Evolutionary conservation across 2,329 filamentous ascomycete genomes (phyloP), one percentile per base, ranked within the genome.

Genomic region (Lachnellula suecica): DNA sequence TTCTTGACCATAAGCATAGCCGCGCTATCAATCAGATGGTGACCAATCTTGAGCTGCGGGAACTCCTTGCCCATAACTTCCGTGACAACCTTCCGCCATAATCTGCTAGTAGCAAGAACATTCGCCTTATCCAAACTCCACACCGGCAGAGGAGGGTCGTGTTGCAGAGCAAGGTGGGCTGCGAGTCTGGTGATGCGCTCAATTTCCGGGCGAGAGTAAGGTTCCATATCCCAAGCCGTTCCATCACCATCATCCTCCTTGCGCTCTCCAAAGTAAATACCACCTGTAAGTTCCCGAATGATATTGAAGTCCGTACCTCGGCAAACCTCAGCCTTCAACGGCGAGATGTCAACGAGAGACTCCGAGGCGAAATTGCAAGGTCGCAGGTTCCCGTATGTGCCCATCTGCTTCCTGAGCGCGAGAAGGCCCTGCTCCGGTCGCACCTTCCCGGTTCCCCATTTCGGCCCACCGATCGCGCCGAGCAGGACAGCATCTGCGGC

Each of bases 1-100:
- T 92, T 93, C 85, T 96, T 97, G 68, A 97, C 83, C 88, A 97
- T 91, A 63, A 97, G 78, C 92, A 97, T 97, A 60, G 93, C 93
- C n/a, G 93, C 93, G 51, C 85, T 90, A 75, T 97, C 93, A 68
- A 97, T 96, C 46, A 97, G 81, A 70, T 97, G 92, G 71, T 96
- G 93, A 60, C 85, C 83, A 40, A 95, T 75, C 75, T 89, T 83
- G 42, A 97, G 74, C 70, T 93, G 83, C 2, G 93, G 91, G 75
- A 95, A 97, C 78, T 97, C 93, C 60, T 86, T 86, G 62, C 79
- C 81, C 80, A 96, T 93, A 53, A 91, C 80, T 74, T 96, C 89
- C 37, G 82, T 85, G 41, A 96, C 88, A 2, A 88, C 88, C 76
- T 89, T 92, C 56, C 93, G 81, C 93, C 93, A 97, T 64, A 97